phyloP scores from a whole-genome alignment of 176 grass and related monocot species.

The Tillandsia fasciculata region DNA sequence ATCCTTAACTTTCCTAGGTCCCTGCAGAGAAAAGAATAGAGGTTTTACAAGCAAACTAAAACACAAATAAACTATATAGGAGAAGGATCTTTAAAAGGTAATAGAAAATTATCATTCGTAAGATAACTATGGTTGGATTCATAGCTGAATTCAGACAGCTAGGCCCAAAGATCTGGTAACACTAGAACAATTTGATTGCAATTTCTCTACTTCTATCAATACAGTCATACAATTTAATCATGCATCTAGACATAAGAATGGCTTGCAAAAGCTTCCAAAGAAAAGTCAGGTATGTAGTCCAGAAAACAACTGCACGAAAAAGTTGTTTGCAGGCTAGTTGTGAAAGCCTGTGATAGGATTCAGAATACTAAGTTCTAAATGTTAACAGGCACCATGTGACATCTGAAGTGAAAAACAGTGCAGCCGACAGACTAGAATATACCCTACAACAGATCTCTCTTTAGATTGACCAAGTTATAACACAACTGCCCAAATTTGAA shows the following conservation, averaged over 20 bases:
- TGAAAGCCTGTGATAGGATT: neutral
- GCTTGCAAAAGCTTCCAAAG: neutral
- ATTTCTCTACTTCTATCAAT: neutral
- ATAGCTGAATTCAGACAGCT: too few relatives aligned
- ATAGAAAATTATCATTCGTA: neutral
- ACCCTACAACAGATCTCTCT: neutral
- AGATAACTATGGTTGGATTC: neutral
- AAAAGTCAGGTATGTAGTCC: neutral
- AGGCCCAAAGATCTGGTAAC: too few relatives aligned
- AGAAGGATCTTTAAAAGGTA: neutral
- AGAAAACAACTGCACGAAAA: neutral
- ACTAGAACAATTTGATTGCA: neutral
- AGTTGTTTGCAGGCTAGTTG: neutral
- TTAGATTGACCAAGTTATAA: neutral
- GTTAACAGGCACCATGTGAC: neutral
- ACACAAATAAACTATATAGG: neutral
- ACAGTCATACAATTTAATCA: neutral
- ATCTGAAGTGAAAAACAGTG: neutral
- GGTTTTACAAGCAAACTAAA: constrained; percentile 15
- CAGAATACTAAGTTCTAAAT: neutral
- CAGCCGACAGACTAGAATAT: neutral
- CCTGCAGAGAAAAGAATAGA: constrained; percentile 29
- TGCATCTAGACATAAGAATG: neutral
- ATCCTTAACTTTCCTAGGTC: constrained; percentile 43
- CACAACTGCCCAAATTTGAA: too few relatives aligned